Evolutionary conservation across 805 yeast species (phyloP).

Genomic region (Sugiyamaella boreocaroliniensis): DNA sequence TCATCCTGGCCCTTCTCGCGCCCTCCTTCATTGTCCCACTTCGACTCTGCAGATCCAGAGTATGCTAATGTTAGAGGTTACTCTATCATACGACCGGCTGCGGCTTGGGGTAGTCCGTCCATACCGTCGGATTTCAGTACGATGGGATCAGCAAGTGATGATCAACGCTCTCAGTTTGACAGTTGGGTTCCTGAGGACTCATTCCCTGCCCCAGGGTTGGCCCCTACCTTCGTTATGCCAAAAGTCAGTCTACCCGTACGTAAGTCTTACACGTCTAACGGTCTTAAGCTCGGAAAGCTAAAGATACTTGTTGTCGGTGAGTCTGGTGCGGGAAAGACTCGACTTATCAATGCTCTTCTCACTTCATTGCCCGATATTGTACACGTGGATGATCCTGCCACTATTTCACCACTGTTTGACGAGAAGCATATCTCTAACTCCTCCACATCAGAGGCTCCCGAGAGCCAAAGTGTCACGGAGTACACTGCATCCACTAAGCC

Average conservation of each 20-base stretch:
- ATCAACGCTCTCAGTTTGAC: neutral
- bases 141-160: neutral
- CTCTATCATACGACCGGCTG: neutral
- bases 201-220: neutral
- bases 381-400: slow-evolving; percentile 16
- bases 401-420: neutral
- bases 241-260: slow-evolving; percentile 18
- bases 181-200: neutral
- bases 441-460: neutral
- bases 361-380: slow-evolving; percentile 43
- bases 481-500: slow-evolving; percentile 24
- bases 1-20: slow-evolving; percentile 11
- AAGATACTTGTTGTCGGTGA: slow-evolving; percentile 70
- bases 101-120: neutral
- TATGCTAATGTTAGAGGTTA: neutral
- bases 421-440: neutral
- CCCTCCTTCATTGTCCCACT: slow-evolving; percentile 7
- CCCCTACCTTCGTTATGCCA: slow-evolving; percentile 21
- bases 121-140: neutral
- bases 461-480: slow-evolving; percentile 1
- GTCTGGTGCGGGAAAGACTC: slow-evolving; percentile 79
- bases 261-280: slow-evolving; percentile 21
- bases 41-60: neutral
- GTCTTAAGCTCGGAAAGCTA: slow-evolving; percentile 23
- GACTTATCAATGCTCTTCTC: slow-evolving; percentile 74